phyloP scores from a whole-genome alignment of 2,329 filamentous ascomycete genomes.

The Fusarium oxysporum region DNA sequence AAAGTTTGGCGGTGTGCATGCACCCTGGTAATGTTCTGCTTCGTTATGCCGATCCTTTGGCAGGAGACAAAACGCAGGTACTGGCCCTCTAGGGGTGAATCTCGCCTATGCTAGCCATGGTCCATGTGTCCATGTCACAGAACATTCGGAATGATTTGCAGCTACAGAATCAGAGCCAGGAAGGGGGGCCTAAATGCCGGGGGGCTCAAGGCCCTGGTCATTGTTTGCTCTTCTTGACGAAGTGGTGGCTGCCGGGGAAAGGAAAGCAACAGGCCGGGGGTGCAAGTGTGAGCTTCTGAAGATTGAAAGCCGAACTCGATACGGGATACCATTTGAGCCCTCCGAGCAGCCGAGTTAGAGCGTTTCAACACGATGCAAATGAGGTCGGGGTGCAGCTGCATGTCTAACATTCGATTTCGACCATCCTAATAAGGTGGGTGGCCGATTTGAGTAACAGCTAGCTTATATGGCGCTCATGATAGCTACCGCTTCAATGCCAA shows the following conservation, averaged over 20 bases:
- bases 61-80: slow-evolving; percentile 3
- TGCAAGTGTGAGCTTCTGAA: background rate
- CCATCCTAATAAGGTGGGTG: background rate
- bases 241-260: background rate
- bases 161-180: background rate
- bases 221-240: background rate
- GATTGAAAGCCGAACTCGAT: background rate
- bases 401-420: background rate
- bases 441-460: background rate
- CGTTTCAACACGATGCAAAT: slow-evolving; percentile 4
- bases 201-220: background rate
- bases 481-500: background rate
- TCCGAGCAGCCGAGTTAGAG: background rate
- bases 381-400: background rate
- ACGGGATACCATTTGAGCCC: background rate
- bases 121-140: background rate
- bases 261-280: background rate
- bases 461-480: background rate
- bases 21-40: background rate
- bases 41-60: background rate
- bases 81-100: background rate
- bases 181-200: background rate
- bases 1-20: background rate
- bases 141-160: background rate
- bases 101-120: background rate